Conservation (phyloP, 2,329 filamentous ascomycete species). For the Eurotiales sp. region DNA sequence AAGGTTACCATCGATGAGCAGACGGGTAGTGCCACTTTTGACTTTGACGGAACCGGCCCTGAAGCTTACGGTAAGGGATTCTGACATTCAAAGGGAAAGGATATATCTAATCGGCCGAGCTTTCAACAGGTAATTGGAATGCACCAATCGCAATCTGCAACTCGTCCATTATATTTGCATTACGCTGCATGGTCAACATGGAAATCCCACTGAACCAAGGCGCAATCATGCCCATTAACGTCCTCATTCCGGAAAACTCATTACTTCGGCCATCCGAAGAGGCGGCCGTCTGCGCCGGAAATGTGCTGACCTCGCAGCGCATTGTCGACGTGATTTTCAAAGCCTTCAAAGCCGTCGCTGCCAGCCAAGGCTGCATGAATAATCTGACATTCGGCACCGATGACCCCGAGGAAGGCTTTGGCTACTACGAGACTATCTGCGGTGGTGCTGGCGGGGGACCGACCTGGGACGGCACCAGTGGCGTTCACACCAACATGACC, state of each 20-base stretch:
- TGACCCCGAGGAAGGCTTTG: constrained; percentile 12
- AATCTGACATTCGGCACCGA: constrained; percentile 27
- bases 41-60: constrained; percentile 9
- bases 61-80: constrained; percentile 8
- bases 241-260: constrained; percentile 6
- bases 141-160: constrained; percentile 5
- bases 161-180: constrained; percentile 3
- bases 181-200: constrained; percentile 6
- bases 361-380: constrained; percentile 27
- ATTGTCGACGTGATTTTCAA: constrained; percentile 32
- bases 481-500: constrained; percentile 10
- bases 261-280: constrained; percentile 1
- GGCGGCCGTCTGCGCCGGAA: constrained; percentile 26
- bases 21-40: not conserved
- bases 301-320: constrained; percentile 26
- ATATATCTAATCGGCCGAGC: too few relatives aligned
- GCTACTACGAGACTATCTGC: constrained; percentile 15
- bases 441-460: constrained; percentile 5
- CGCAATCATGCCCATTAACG: constrained; percentile 2
- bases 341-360: constrained; percentile 25
- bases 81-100: too few relatives aligned
- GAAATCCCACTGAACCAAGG: constrained; percentile 10
- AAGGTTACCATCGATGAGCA: constrained; percentile 1
- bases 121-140: constrained; percentile 9
- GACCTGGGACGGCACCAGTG: constrained; percentile 8